Evolutionary conservation across 345 rosid species (phyloP).

Genomic region (Luvunga scandens): DNA sequence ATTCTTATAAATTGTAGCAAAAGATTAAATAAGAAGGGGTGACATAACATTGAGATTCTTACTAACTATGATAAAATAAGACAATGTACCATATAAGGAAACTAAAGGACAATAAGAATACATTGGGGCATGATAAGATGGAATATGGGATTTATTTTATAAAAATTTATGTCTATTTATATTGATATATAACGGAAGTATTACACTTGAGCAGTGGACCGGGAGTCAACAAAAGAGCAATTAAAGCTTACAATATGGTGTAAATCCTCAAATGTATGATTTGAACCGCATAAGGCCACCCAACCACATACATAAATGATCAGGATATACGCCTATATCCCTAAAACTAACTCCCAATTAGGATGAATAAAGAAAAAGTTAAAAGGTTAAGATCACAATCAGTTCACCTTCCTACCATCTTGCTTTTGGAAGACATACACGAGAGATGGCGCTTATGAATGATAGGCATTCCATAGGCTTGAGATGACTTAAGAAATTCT

Average conservation of each 20-base stretch:
- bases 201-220: not conserved
- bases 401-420: too few relatives aligned
- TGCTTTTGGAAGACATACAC: too few relatives aligned
- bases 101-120: not conserved
- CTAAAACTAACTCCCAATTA: not conserved
- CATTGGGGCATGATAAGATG: not conserved
- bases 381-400: too few relatives aligned
- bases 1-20: not conserved
- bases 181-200: not conserved
- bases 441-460: too few relatives aligned
- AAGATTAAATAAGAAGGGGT: not conserved
- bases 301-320: not conserved
- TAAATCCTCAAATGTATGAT: not conserved
- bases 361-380: not conserved
- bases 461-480: not conserved
- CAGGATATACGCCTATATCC: not conserved
- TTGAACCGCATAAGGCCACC: not conserved
- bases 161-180: too few relatives aligned
- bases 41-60: not conserved
- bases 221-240: not conserved
- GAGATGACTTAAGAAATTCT: not conserved
- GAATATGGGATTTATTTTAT: not conserved
- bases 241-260: not conserved
- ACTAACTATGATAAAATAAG: not conserved
- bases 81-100: not conserved